phyloP scores from a whole-genome alignment of 306 rosid species.

The Corylus avellana region DNA sequence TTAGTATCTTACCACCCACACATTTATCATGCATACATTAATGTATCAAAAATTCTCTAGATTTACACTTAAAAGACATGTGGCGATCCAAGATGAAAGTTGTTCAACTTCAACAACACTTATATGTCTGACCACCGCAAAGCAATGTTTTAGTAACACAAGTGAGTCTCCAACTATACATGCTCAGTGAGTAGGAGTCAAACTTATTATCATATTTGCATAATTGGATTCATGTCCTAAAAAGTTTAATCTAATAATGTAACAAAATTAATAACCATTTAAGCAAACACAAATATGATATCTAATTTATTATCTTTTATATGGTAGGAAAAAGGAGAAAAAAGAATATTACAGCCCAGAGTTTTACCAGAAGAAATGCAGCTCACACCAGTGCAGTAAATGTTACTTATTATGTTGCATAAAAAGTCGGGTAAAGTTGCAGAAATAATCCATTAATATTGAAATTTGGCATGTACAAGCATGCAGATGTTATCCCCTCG shows the following conservation, averaged over 20 bases:
- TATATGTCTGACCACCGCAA: background rate
- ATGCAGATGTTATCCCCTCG: background rate
- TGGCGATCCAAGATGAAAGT: background rate
- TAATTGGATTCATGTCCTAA: background rate
- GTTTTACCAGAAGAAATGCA: background rate
- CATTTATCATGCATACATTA: too few relatives aligned
- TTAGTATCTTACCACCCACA: background rate
- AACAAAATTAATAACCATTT: background rate
- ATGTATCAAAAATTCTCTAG: background rate
- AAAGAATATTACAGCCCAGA: background rate
- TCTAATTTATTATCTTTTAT: background rate
- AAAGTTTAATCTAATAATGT: background rate
- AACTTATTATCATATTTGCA: background rate
- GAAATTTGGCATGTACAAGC: background rate
- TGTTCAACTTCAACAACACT: background rate
- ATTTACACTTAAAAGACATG: background rate
- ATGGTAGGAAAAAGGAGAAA: background rate
- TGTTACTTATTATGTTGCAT: background rate
- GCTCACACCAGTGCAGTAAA: background rate
- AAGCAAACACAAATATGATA: background rate
- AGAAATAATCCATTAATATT: background rate
- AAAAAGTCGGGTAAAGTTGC: background rate
- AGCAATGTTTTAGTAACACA: background rate
- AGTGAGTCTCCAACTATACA: background rate
- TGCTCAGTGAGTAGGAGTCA: background rate